Evolutionary conservation across 78 protist species (phyloP), one percentile per base, ranked within the genome.

Genomic region (Anaeramoeba flamelloides): DNA sequence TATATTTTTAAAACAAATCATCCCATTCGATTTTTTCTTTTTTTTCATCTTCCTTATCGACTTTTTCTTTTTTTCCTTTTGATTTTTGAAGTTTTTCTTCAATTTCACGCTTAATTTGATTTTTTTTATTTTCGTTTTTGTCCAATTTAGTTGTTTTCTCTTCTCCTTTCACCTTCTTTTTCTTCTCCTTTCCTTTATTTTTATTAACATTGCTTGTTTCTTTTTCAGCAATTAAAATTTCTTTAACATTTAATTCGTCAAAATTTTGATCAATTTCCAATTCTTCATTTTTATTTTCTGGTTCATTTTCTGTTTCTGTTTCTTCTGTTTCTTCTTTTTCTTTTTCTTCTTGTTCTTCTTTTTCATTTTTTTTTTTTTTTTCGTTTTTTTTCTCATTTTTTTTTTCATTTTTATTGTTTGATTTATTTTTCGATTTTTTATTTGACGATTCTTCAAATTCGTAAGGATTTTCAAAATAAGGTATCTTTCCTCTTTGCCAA

Each of bases 401-500:
- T 22, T 33, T 33, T 33, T 36, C 78, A 36, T 33, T 36, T 36
- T 36, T 17, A 33, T 33, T 33, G 8, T 33, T 17, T 22, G 8
- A 22, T 36, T 76, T 17, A 33, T 76, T 36, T 36, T 37, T 17
- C 8, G 8, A 8, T 36, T 37, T 17, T 36, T 76, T 17, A 33
- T 36, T 22, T 22, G 8, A 8, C 8, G 8, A 33, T 36, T 36
- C 78, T 22, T 76, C 17, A 22, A 8, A 8, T 22, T 77, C 84
- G 8, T 75, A 91, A 22, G 98, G 97, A 12, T 86, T 75, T 2
- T 30, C 76, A 81, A 92, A 95, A 89, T 83, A 94, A 30, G 98
- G 98, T 39, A 95, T 65, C 33, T 81, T 30, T 30, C 98, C 98
- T 30, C 96, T 87, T 85, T 88, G 92, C 88, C 85, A 95, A 84